phyloP scores from a whole-genome alignment of 179 eudicot species.

The Silene noctiflora region DNA sequence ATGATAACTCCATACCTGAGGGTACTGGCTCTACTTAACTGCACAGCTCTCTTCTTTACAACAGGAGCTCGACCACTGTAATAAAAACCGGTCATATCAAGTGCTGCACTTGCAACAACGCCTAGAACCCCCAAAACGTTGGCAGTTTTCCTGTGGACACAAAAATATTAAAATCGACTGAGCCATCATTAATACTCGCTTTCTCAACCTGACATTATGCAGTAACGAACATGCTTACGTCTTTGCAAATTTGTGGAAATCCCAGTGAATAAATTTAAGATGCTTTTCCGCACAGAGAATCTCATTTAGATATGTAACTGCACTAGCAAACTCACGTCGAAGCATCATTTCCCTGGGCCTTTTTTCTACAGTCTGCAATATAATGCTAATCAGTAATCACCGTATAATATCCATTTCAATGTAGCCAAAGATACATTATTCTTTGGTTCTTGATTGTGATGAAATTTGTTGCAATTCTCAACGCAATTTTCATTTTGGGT shows the following conservation, averaged over 20 bases:
- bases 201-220: neutral
- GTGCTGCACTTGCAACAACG: slow-evolving; percentile 85
- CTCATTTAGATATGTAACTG: slow-evolving; percentile 92
- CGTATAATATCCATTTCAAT: neutral
- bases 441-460: neutral
- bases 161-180: slow-evolving; percentile 15
- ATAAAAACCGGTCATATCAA: slow-evolving; percentile 91
- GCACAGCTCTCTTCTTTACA: slow-evolving; percentile 53
- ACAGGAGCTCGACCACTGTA: slow-evolving; percentile 73
- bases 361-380: slow-evolving; percentile 88
- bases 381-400: neutral
- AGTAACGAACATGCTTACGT: slow-evolving; percentile 50
- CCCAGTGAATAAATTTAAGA: slow-evolving; percentile 88
- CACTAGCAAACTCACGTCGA: slow-evolving; percentile 86
- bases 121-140: slow-evolving; percentile 93
- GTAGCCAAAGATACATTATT: neutral
- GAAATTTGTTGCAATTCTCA: neutral
- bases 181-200: slow-evolving; percentile 13
- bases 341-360: slow-evolving; percentile 98
- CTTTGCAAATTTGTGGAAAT: slow-evolving; percentile 94
- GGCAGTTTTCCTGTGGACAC: slow-evolving; percentile 79
- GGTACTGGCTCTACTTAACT: slow-evolving; percentile 56
- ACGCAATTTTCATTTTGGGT: neutral
- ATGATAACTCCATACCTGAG: slow-evolving; percentile 45
- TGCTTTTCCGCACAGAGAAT: slow-evolving; percentile 70